phyloP scores from a whole-genome alignment of 1,284 basidiomycete genomes.

The Cutaneotrichosporon arboriforme region DNA sequence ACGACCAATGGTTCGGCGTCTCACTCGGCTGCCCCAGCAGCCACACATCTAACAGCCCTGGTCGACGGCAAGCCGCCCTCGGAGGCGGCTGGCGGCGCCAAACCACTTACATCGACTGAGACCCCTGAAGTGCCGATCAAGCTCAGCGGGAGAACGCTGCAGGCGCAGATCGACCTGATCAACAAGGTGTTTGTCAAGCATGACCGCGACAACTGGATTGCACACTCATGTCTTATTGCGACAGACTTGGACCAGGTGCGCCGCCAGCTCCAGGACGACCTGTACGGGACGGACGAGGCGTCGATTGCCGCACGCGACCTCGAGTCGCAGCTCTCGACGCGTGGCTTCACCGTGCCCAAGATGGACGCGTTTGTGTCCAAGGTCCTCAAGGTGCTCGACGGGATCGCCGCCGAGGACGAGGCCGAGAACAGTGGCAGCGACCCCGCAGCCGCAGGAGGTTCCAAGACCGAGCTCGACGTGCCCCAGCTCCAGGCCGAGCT shows the following conservation, averaged over 20 bases:
- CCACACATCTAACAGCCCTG: constrained; percentile 27
- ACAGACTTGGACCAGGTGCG: constrained; percentile 38
- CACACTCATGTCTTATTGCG: constrained; percentile 43
- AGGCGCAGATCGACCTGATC: constrained; percentile 30
- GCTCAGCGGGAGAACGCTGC: constrained; percentile 31
- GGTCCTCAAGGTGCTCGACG: constrained; percentile 43
- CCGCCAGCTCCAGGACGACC: constrained; percentile 34
- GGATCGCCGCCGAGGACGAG: constrained; percentile 41
- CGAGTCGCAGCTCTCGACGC: constrained; percentile 22
- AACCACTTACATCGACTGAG: constrained; percentile 2
- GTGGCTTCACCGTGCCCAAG: constrained; percentile 28
- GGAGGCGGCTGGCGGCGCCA: background rate
- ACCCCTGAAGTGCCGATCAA: constrained; percentile 16
- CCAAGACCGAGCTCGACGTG: constrained; percentile 7
- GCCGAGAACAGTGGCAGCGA: background rate
- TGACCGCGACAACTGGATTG: constrained; percentile 41
- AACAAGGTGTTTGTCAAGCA: constrained; percentile 33
- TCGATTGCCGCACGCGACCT: constrained; percentile 30
- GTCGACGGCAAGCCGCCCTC: constrained; percentile 26
- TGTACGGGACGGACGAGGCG: constrained; percentile 40
- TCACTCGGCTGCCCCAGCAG: constrained; percentile 11
- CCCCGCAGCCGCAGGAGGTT: background rate
- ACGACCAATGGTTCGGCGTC: background rate
- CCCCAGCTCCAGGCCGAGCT: constrained; percentile 26
- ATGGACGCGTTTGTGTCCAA: constrained; percentile 41